phyloP scores from a whole-genome alignment of 1,284 basidiomycete genomes.

The Microbotryomycetes sp. region DNA sequence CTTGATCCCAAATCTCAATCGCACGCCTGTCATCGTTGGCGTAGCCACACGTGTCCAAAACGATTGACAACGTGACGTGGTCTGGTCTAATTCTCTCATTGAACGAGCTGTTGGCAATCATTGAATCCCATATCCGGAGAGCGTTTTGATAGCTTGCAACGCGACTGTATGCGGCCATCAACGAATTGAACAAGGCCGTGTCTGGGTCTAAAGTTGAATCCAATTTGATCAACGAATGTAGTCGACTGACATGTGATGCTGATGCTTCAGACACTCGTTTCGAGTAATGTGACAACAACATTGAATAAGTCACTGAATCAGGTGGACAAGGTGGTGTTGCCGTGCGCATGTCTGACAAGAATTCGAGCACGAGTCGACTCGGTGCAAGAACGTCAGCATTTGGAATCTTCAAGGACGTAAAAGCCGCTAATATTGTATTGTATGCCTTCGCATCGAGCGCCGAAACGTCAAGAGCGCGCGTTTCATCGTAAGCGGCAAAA shows the following conservation, averaged over 20 bases:
- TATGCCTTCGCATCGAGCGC: conserved; percentile 16
- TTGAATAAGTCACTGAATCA: conserved; percentile 60
- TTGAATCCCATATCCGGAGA: conserved; percentile 71
- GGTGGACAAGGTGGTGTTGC: conserved; percentile 52
- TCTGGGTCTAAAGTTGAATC: conserved; percentile 71
- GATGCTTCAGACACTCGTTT: conserved; percentile 15
- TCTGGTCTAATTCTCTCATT: conserved; percentile 48
- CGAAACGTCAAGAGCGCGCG: conserved; percentile 29
- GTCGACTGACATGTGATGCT: conserved; percentile 50
- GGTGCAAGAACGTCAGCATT: conserved; percentile 49
- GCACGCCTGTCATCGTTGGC: conserved; percentile 42
- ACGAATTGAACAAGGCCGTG: conserved; percentile 68
- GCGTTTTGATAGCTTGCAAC: conserved; percentile 63
- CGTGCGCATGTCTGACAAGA: conserved; percentile 74
- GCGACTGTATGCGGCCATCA: conserved; percentile 84
- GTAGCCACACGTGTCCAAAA: conserved; percentile 74
- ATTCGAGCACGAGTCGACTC: conserved; percentile 62
- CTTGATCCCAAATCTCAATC: conserved; percentile 19
- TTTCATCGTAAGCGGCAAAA: conserved; percentile 24
- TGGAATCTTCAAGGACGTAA: conserved; percentile 45
- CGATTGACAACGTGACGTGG: conserved; percentile 65
- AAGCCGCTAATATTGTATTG: conserved; percentile 31
- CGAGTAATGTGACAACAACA: conserved; percentile 55
- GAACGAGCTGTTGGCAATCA: conserved; percentile 54
- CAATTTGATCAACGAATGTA: conserved; percentile 70